Evolutionary conservation across 164 flowering plant species (phyloP).

Genomic region (Vitis riparia): DNA sequence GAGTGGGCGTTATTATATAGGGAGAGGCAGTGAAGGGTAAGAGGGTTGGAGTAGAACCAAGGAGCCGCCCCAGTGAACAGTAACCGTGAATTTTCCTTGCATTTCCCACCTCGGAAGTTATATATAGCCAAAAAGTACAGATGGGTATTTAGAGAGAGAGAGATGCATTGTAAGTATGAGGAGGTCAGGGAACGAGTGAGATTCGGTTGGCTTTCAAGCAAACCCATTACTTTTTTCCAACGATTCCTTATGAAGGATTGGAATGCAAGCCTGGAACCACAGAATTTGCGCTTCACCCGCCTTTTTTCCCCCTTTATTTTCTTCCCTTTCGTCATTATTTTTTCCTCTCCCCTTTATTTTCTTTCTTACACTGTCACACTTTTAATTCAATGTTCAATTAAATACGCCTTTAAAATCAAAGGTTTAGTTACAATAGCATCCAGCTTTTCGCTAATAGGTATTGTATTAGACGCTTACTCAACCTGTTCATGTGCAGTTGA

Average conservation of each 20-base stretch:
- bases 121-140: neutral
- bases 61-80: conserved; percentile 18
- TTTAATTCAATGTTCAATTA: neutral
- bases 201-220: conserved; percentile 59
- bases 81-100: conserved; percentile 13
- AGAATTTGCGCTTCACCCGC: conserved; percentile 24
- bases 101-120: conserved; percentile 17
- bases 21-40: neutral
- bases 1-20: neutral
- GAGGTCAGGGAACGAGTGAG: conserved; percentile 35
- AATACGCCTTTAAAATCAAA: no score
- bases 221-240: conserved; percentile 38
- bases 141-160: conserved; percentile 5
- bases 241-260: conserved; percentile 38
- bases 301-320: neutral
- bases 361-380: neutral
- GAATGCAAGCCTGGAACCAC: conserved; percentile 58
- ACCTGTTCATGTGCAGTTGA: conserved; percentile 21
- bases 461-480: conserved; percentile 6
- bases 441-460: neutral
- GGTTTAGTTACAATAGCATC: no score
- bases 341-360: neutral
- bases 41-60: neutral
- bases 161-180: conserved; percentile 21
- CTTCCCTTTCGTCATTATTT: neutral